phyloP scores from a whole-genome alignment of 202 grass and related monocot species.

The Panicum virgatum region DNA sequence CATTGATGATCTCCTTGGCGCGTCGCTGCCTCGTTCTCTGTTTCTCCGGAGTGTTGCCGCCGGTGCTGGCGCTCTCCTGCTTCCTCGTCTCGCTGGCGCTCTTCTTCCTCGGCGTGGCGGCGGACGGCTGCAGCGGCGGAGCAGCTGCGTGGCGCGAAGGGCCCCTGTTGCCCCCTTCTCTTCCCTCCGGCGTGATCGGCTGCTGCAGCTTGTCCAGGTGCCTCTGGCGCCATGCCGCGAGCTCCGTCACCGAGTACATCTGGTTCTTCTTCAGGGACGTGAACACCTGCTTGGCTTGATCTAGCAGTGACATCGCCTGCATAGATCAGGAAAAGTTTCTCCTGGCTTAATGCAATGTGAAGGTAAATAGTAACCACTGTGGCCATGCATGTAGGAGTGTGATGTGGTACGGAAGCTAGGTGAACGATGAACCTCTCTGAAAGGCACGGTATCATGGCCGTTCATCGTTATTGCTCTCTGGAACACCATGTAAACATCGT shows the following conservation, averaged over 20 bases:
- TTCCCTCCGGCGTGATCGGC: slow-evolving; percentile 35
- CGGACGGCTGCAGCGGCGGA: not conserved
- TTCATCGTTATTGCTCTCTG: slow-evolving; percentile 86
- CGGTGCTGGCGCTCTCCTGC: not conserved
- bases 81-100: not conserved
- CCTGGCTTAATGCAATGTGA: not conserved
- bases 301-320: slow-evolving; percentile 61
- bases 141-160: not conserved
- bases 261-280: slow-evolving; percentile 67
- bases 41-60: not conserved
- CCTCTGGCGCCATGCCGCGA: slow-evolving; percentile 57
- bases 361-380: not conserved
- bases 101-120: slow-evolving; percentile 17
- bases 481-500: slow-evolving; percentile 81
- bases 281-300: slow-evolving; percentile 84
- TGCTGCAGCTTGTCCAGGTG: slow-evolving; percentile 28
- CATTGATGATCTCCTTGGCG: slow-evolving; percentile 9
- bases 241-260: slow-evolving; percentile 57
- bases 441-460: slow-evolving; percentile 61
- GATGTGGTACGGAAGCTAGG: slow-evolving; percentile 1
- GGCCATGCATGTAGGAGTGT: not conserved
- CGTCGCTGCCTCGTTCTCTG: slow-evolving; percentile 5
- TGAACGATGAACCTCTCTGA: slow-evolving; percentile 52
- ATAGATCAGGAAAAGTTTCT: slow-evolving; percentile 19
- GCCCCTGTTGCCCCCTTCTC: not conserved